phyloP scores from a whole-genome alignment of 257 asterid genomes.

The Nicotiana attenuata region DNA sequence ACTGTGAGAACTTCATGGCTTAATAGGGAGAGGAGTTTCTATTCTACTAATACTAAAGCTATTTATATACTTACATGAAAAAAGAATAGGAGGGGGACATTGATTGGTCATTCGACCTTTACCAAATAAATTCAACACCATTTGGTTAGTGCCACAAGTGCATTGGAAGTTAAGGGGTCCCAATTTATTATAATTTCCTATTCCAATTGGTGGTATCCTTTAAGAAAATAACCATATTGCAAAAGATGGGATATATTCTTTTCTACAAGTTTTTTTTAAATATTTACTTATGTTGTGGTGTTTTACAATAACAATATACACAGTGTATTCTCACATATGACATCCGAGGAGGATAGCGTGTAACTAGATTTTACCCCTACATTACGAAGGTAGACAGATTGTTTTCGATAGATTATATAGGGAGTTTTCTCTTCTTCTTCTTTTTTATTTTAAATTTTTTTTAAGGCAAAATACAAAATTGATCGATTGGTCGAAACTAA shows the following conservation, averaged over 20 bases:
- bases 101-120: not conserved
- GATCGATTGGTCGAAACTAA: too few species aligned
- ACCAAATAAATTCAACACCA: not conserved
- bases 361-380: too few species aligned
- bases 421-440: too few species aligned
- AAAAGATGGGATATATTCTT: not conserved
- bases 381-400: too few species aligned
- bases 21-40: not conserved
- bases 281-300: too few species aligned
- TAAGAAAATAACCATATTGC: not conserved
- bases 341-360: too few species aligned
- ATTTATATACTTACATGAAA: not conserved
- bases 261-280: not conserved
- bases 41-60: not conserved
- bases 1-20: conserved; percentile 36
- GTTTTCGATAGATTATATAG: too few species aligned
- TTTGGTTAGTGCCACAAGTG: not conserved
- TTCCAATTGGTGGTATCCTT: not conserved
- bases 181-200: not conserved
- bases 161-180: not conserved
- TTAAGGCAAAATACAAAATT: too few species aligned
- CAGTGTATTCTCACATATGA: too few species aligned
- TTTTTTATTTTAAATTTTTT: too few species aligned
- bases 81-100: not conserved
- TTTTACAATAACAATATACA: too few species aligned